Base-by-base conservation (phyloP, 805 yeast species). In the Candida dajiaensis region DNA sequence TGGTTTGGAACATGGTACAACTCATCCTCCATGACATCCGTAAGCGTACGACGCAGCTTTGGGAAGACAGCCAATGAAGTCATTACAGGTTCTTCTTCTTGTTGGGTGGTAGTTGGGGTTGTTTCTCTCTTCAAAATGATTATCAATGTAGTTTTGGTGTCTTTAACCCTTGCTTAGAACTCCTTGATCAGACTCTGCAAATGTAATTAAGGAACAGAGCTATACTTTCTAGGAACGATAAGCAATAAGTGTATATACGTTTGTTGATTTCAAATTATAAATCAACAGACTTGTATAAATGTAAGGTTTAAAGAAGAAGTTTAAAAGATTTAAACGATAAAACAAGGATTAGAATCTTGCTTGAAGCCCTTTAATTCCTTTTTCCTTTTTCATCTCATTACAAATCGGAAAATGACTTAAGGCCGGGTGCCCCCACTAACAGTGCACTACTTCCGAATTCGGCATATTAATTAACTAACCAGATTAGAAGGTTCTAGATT, bases 21-120 rank as follows among this genome's bases (percentile, higher is more conserved):
- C 49, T 79, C 85, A 46, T 80, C 84, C 50, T 79, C 84, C 72
- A 78, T 71, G 19, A 78, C 74, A 50, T 78, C 83, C 16, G 80
- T 75, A 45, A 77, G 59, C 19, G 83, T 69, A 54, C 80, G 73
- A 59, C 76, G 74, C 37, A 76, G 64, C 15, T 66, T 62, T 22
- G 82, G 83, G 48, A 74, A 69, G 20, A 51, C 54, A n/a, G 77
- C 74, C 45, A 71, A 59, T 15, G 80, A 75, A 20, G 79, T 69
- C 80, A 75, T 75, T 36, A 11, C 16, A 5, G 22, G 2, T 6
- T 36, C 23, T 36, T 36, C 39, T 36, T 36, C 23, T 36, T 23
- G 29, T 33, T 33, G 36, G 11, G 18, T 29, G 10, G 18, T 29
- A 33, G 20, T 16, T 33, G 15, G 35, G 18, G 9, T 33, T 3